Evolutionary conservation across 2,329 filamentous ascomycete species (phyloP).

Genomic region (Pleomassaria siparia): DNA sequence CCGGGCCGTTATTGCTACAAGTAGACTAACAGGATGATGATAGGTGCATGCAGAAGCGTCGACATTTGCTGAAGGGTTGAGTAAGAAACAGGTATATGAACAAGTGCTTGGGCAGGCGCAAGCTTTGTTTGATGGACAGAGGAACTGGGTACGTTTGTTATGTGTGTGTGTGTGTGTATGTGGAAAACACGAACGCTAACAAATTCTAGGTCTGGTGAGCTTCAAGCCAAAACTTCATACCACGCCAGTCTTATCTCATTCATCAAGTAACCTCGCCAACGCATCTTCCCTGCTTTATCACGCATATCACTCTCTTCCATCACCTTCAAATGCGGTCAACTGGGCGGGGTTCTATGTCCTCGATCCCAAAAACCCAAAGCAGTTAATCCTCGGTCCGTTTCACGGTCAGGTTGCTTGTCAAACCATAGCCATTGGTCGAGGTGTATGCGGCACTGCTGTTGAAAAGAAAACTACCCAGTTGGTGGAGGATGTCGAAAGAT

Average conservation of each 20-base stretch:
- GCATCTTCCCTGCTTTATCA: slow-evolving; percentile 77
- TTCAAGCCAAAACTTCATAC: not conserved
- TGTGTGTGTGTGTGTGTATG: slow-evolving; percentile 2
- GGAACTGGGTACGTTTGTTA: slow-evolving; percentile 70
- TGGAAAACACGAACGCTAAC: not conserved
- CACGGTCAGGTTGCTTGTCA: slow-evolving; percentile 79
- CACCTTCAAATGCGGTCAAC: slow-evolving; percentile 69
- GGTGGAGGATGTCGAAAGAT: slow-evolving; percentile 67
- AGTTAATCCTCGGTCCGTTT: slow-evolving; percentile 77
- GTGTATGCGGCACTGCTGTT: slow-evolving; percentile 75
- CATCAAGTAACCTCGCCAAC: slow-evolving; percentile 67
- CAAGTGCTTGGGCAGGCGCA: slow-evolving; percentile 72
- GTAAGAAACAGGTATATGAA: slow-evolving; percentile 71
- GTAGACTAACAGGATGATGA: not conserved
- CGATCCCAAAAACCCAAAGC: slow-evolving; percentile 49
- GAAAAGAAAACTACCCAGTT: slow-evolving; percentile 63
- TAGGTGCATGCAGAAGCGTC: slow-evolving; percentile 75
- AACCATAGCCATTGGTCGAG: slow-evolving; percentile 70
- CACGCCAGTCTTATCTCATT: not conserved
- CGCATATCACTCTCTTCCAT: slow-evolving; percentile 70
- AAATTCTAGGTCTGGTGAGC: slow-evolving; percentile 19
- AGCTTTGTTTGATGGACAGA: slow-evolving; percentile 69
- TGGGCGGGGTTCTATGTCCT: slow-evolving; percentile 81
- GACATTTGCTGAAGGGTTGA: slow-evolving; percentile 66
- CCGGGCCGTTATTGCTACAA: not conserved